Percentiles rank a stretch among this genome's conserved stretches.
These are phyloP conservation scores for Aphanomyces astaci DNA, from an alignment of 352 stramenopile species.

Conservation along the genomic window DNA sequence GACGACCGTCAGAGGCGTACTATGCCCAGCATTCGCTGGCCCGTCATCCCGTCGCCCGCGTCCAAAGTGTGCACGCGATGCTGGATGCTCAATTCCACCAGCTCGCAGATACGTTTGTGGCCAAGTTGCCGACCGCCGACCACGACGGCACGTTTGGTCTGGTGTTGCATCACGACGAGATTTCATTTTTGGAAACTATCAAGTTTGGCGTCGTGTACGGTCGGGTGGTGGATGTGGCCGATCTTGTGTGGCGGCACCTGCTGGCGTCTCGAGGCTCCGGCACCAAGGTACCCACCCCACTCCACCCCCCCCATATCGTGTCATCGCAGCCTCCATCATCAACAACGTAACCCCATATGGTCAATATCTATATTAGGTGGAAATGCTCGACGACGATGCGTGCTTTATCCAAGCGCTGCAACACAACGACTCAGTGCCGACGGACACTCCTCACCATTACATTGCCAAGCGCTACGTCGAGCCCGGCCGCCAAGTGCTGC, in stretches of 20 bases:
- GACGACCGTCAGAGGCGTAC: background rate
- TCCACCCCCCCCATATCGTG: too few species aligned
- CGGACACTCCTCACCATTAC: background rate
- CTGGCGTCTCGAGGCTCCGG: background rate
- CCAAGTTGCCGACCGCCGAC: slow-evolving; percentile 7
- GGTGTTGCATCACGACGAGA: background rate
- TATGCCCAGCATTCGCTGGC: background rate
- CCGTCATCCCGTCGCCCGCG: background rate
- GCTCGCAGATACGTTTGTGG: background rate
- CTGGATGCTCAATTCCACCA: slow-evolving; percentile 4
- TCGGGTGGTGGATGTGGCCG: background rate
- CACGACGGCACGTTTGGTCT: background rate
- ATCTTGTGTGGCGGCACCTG: background rate
- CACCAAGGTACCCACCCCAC: background rate
- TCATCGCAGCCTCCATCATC: too few species aligned
- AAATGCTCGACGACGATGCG: background rate
- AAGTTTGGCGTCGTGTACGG: slow-evolving; percentile 15
- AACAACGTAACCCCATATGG: too few species aligned
- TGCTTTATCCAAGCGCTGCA: background rate
- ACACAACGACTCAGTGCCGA: background rate
- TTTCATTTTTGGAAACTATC: slow-evolving; percentile 4
- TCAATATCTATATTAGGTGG: too few species aligned
- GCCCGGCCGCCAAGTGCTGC: background rate
- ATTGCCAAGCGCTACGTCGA: slow-evolving; percentile 16
- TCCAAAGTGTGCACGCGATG: slow-evolving; percentile 8